Evolutionary conservation across 805 yeast species (phyloP), one percentile per base, ranked within the genome.

Genomic region (Pichia insulana): DNA sequence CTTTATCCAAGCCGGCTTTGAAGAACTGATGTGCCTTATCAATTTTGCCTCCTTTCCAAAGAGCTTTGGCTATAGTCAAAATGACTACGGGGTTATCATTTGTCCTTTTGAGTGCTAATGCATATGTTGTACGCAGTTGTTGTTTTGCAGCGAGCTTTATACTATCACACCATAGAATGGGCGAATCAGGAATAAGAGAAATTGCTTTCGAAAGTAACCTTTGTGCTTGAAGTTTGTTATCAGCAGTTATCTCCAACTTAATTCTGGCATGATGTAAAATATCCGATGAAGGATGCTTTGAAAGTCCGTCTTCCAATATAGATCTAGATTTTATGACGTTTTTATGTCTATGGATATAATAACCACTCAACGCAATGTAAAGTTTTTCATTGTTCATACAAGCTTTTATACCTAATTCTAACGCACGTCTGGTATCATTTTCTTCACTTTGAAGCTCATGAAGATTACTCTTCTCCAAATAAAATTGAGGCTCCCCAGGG

Each of bases 21-120:
- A 87, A 74, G 87, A 96, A 89, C 12, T 78, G 69, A 42, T 68
- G 64, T 0, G 94, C 85, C 49, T 78, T 80, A 2, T 70, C 62
- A 20, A 70, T 59, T 49, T 83, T 83, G 0, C 83, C 80, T 20
- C 76, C 82, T 1, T 64, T 53, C 80, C 81, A 80, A 47, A 88
- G 78, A 43, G 76, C 73, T 11, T 68, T 62, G 0, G 92, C 96
- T 27, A 87, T 79, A 0, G 75, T 69, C 11, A 74, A 50, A 11
- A 89, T 63, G 1, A 90, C 73, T 15, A 67, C 45, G 0, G 80
- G 69, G 39, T 79, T 68, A 48, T 82, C 82, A 34, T 71, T 64
- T 0, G 95, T 83, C 10, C 69, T 69, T 43, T 71, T 74, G 48
- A 90, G 65, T 0, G 96, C 95, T 51, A 80, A 84, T 20, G 78